A percentile compares a stretch with the other conserved stretches of the same genome.
These are phyloP conservation scores for Purshia tridentata DNA, from an alignment of 306 rosid genomes.

Conservation along the genomic window DNA sequence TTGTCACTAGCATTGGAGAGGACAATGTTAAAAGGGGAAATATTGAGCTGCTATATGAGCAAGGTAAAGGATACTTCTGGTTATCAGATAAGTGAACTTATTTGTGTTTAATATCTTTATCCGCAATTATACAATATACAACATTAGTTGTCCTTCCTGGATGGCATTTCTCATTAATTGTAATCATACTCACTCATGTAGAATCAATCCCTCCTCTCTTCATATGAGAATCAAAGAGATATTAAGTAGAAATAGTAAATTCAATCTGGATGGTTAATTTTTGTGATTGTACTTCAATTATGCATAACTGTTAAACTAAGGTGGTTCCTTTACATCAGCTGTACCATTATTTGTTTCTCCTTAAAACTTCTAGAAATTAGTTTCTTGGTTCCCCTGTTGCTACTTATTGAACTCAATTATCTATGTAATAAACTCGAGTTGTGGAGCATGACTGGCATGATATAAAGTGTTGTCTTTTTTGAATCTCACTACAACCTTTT, in stretches of 20 bases:
- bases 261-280: not conserved
- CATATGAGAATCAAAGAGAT: not conserved
- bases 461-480: no score
- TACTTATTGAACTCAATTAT: not conserved
- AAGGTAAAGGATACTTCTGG: conserved; percentile 30
- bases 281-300: not conserved
- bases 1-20: conserved; percentile 38
- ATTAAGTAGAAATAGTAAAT: not conserved
- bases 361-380: not conserved
- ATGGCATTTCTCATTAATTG: not conserved
- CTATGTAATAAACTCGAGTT: no score
- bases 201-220: not conserved
- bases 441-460: no score
- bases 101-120: not conserved
- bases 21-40: conserved; percentile 26
- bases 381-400: not conserved
- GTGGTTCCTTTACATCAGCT: not conserved
- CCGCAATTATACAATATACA: not conserved
- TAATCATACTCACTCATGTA: not conserved
- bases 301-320: not conserved
- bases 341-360: not conserved
- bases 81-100: not conserved
- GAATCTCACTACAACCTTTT: no score
- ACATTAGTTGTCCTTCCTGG: not conserved
- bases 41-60: conserved; percentile 36